phyloP scores from a whole-genome alignment of 805 yeast genomes.

The Saccharomycopsis javanensis region DNA sequence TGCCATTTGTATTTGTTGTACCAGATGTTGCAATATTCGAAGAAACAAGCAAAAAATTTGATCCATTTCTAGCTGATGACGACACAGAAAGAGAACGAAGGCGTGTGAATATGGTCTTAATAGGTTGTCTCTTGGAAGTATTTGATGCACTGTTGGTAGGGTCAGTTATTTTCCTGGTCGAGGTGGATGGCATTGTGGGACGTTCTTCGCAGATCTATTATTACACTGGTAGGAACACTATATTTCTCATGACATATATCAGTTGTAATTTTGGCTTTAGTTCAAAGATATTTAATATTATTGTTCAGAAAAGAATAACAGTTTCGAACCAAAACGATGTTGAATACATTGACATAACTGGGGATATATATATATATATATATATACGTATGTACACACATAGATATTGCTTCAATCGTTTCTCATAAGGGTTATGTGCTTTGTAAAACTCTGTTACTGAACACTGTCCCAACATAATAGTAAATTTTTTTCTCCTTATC shows the following conservation, averaged over 20 bases:
- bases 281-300: too few species aligned
- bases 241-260: neutral
- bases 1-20: neutral
- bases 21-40: neutral
- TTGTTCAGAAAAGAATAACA: too few species aligned
- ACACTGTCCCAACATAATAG: too few species aligned
- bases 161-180: neutral
- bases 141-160: neutral
- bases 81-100: neutral
- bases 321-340: too few species aligned
- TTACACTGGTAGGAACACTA: neutral
- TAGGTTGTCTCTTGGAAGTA: neutral
- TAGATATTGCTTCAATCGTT: neutral
- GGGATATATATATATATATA: neutral
- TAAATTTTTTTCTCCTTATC: neutral
- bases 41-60: neutral
- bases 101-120: neutral
- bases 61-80: neutral
- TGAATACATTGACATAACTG: neutral
- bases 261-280: too few species aligned
- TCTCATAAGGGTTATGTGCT: neutral
- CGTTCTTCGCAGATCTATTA: neutral
- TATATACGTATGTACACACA: too few species aligned
- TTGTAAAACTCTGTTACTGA: too few species aligned
- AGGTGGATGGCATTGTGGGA: neutral